phyloP scores from a whole-genome alignment of 1,284 basidiomycete species.

The Cryptococcus sp. region DNA sequence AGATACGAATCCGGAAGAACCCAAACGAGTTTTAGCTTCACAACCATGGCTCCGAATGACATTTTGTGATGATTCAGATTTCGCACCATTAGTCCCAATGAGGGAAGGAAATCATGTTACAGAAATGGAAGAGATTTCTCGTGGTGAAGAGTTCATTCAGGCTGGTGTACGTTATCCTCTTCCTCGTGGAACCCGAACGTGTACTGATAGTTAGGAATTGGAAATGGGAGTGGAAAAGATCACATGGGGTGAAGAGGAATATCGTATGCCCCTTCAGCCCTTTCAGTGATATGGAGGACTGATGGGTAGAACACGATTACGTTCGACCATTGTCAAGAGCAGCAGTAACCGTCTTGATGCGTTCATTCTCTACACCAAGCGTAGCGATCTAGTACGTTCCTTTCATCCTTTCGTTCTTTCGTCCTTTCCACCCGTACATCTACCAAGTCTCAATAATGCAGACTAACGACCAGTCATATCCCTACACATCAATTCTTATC shows the following conservation, averaged over 20 bases:
- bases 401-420: not conserved
- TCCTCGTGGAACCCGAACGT: not conserved
- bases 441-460: not conserved
- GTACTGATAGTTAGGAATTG: constrained; percentile 29
- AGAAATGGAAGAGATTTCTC: constrained; percentile 39
- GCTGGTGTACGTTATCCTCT: constrained; percentile 34
- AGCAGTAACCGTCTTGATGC: constrained; percentile 39
- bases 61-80: constrained; percentile 48
- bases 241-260: constrained; percentile 39
- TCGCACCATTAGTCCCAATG: constrained; percentile 35
- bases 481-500: constrained; percentile 38
- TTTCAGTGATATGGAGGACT: not conserved
- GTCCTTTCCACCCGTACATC: not conserved
- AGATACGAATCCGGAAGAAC: constrained; percentile 33
- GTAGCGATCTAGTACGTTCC: constrained; percentile 44
- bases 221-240: constrained; percentile 41
- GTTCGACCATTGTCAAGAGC: constrained; percentile 47
- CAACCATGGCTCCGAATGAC: constrained; percentile 47
- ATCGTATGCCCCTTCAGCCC: constrained; percentile 19
- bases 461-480: constrained; percentile 31
- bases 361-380: constrained; percentile 42
- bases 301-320: constrained; percentile 40
- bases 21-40: constrained; percentile 24
- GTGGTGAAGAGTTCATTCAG: constrained; percentile 48
- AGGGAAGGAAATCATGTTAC: constrained; percentile 19